Base-by-base conservation (phyloP, 75 land plant genomes). In the Adiantum capillusveneris region DNA sequence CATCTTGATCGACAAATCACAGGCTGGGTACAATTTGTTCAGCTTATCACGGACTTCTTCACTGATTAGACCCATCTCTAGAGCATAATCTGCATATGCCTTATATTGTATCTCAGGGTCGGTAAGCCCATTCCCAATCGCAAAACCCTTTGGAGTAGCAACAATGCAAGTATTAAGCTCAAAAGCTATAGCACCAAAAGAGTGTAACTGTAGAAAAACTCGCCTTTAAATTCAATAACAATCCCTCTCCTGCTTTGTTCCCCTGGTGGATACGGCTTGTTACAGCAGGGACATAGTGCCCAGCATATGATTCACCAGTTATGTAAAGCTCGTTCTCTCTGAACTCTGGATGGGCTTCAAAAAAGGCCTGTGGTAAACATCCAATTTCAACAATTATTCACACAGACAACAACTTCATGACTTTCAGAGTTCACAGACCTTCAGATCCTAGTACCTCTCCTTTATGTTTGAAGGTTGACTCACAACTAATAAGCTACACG, bases 291-390 rank as follows among this genome's bases (percentile, higher is more conserved):
- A 94, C 78, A 24, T 94, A 94, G 45, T 94, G 98, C 53, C 98
- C 98, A 70, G 98, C 98, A 75, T 94, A 94, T 54, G 96, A 94
- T 66, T 94, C 98, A 44, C 98, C 98, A 51, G 98, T 94, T 1
- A 94, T 84, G 63, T 67, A 94, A 53, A 94, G 86, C 49, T 89
- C 91, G 69, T 86, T 94, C 24, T 86, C 70, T 7, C 54, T 80
- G 64, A 71, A 79, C 59, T 94, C 65, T 2, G 96, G 91, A 62
- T 94, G 96, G 55, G 75, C 82, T 9, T 65, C 58, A 44, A 86
- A 94, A 66, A 94, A 94, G 27, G 82, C 91, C 98, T 94, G 68
- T 56, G 18, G 13, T 9, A 39, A 39, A 39, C 7, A 39, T 7
- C 42, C 7, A 13, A 39, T 39, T 9, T 7, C 42, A 39, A 9